These are phyloP conservation scores for Ustilago cynodontis DNA, from an alignment of 1,284 basidiomycete genomes.

Conservation along the genomic window DNA sequence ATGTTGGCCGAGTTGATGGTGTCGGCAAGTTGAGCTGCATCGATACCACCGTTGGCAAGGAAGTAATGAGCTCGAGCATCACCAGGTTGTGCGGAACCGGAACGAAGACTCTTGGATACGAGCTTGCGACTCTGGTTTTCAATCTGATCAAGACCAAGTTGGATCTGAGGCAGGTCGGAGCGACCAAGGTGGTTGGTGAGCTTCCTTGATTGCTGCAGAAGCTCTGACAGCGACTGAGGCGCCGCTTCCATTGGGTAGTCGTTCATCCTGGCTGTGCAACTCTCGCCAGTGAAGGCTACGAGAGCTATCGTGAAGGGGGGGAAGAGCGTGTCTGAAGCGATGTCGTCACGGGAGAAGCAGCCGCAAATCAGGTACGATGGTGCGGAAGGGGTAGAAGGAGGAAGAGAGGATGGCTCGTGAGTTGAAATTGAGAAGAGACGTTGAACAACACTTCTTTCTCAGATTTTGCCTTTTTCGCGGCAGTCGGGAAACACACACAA, in stretches of 20 bases:
- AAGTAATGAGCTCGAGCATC: constrained; percentile 72
- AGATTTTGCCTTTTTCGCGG: constrained; percentile 13
- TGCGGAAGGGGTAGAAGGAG: constrained; percentile 16
- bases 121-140: constrained; percentile 77
- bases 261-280: constrained; percentile 31
- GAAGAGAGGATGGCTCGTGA: constrained; percentile 4
- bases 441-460: constrained; percentile 19
- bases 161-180: constrained; percentile 84
- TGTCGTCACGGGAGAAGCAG: not conserved
- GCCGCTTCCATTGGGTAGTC: constrained; percentile 56
- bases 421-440: constrained; percentile 1
- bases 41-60: constrained; percentile 88
- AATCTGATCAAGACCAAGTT: constrained; percentile 90
- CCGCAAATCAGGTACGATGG: not conserved
- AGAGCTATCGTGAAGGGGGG: not conserved
- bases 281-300: not conserved
- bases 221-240: constrained; percentile 63
- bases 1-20: constrained; percentile 86
- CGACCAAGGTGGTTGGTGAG: constrained; percentile 66
- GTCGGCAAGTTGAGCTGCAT: constrained; percentile 82
- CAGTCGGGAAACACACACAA: constrained; percentile 14
- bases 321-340: not conserved
- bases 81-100: constrained; percentile 75
- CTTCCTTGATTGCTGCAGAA: constrained; percentile 66
- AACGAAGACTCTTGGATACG: constrained; percentile 59